These are phyloP conservation scores for Tricholoma terreum DNA, from an alignment of 768 basidiomycete species.

Conservation along the genomic window DNA sequence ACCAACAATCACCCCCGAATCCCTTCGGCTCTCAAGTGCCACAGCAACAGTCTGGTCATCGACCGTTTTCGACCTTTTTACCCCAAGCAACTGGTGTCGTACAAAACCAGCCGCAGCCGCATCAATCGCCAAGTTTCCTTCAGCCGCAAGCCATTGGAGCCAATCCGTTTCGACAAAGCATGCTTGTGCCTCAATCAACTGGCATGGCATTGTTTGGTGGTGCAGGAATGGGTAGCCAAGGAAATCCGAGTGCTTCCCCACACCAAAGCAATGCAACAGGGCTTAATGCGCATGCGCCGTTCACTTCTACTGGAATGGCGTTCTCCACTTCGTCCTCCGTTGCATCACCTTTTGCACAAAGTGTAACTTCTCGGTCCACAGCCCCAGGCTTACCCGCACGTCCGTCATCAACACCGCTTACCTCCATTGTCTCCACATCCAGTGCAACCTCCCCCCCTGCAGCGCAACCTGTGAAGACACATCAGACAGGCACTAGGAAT, in stretches of 20 bases:
- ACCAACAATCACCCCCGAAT: slow-evolving; percentile 40
- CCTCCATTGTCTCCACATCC: slow-evolving; percentile 30
- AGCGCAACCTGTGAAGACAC: slow-evolving; percentile 70
- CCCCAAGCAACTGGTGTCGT: slow-evolving; percentile 50
- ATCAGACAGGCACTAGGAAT: slow-evolving; percentile 93
- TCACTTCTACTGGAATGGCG: slow-evolving; percentile 17
- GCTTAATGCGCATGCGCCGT: slow-evolving; percentile 3
- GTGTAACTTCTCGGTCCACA: slow-evolving; percentile 14
- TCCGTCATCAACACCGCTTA: slow-evolving; percentile 73
- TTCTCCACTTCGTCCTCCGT: slow-evolving; percentile 17
- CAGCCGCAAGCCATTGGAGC: slow-evolving; percentile 59
- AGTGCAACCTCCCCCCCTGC: slow-evolving; percentile 37
- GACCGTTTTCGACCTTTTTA: slow-evolving; percentile 53
- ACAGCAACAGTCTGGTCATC: slow-evolving; percentile 44
- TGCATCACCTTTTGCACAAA: slow-evolving; percentile 23
- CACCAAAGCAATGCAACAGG: slow-evolving; percentile 6
- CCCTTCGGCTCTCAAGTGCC: slow-evolving; percentile 41
- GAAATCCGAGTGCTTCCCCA: slow-evolving; percentile 15
- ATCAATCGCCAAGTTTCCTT: slow-evolving; percentile 24
- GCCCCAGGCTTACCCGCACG: slow-evolving; percentile 44
- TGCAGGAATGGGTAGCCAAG: slow-evolving; percentile 20
- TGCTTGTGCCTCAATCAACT: slow-evolving; percentile 63
- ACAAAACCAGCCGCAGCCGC: slow-evolving; percentile 16
- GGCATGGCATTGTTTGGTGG: slow-evolving; percentile 48
- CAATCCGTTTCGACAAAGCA: slow-evolving; percentile 85